Evolutionary conservation across 768 basidiomycete genomes (phyloP).

Genomic region (Lactarius vividus): DNA sequence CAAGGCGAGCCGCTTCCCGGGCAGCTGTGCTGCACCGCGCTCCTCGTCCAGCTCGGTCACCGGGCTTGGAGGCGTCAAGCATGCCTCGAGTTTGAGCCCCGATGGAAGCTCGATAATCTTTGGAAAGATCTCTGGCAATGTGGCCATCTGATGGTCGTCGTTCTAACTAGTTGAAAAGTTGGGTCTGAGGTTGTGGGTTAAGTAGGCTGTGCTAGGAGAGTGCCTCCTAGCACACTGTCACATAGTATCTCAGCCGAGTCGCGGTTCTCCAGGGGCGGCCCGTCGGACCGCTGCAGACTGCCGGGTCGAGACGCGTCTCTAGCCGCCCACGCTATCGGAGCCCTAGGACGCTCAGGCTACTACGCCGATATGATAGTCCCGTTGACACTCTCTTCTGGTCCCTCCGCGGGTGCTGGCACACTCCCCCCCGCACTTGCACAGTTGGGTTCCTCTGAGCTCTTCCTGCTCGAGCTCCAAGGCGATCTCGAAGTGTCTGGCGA

Average conservation of each 20-base stretch:
- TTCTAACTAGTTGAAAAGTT: neutral
- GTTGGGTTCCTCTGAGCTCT: slow-evolving; percentile 75
- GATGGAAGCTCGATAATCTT: slow-evolving; percentile 21
- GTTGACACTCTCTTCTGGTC: slow-evolving; percentile 41
- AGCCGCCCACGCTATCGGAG: neutral
- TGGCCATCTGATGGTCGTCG: slow-evolving; percentile 1
- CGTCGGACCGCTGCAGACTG: neutral
- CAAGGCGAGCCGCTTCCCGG: slow-evolving; percentile 52
- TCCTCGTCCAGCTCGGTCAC: slow-evolving; percentile 22
- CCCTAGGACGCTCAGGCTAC: no score
- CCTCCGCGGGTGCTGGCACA: slow-evolving; percentile 33
- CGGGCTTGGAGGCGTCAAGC: slow-evolving; percentile 17
- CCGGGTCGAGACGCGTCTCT: neutral
- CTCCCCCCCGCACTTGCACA: slow-evolving; percentile 65
- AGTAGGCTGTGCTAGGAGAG: neutral
- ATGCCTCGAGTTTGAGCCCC: slow-evolving; percentile 22
- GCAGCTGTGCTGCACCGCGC: slow-evolving; percentile 9
- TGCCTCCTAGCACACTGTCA: no score
- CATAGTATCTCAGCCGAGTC: neutral
- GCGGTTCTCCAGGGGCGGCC: neutral
- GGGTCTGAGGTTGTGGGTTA: neutral
- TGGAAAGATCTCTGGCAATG: slow-evolving; percentile 14
- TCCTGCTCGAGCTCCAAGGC: slow-evolving; percentile 88
- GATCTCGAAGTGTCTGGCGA: slow-evolving; percentile 69
- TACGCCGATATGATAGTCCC: slow-evolving; percentile 63